phyloP scores from a whole-genome alignment of 805 yeast genomes.

The Tetrapisispora arboricola region DNA sequence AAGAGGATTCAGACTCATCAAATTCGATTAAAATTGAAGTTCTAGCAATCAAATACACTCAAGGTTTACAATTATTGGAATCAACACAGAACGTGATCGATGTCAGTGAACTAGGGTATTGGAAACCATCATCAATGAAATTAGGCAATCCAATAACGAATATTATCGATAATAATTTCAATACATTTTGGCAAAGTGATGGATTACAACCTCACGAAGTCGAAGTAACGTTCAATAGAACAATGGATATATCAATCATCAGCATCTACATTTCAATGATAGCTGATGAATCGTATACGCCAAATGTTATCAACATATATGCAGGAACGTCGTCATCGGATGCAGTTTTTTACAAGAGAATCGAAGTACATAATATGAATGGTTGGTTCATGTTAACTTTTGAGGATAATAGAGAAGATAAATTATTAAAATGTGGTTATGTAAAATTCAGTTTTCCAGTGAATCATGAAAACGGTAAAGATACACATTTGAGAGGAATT shows the following conservation, averaged over 20 bases:
- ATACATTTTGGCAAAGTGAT: slow-evolving; percentile 88
- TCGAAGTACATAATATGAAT: slow-evolving; percentile 21
- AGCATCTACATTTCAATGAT: slow-evolving; percentile 61
- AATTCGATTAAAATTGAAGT: slow-evolving; percentile 14
- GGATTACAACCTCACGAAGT: slow-evolving; percentile 82
- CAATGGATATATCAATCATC: slow-evolving; percentile 57
- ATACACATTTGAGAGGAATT: slow-evolving; percentile 76
- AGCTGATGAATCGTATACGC: slow-evolving; percentile 89
- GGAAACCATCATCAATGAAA: slow-evolving; percentile 74
- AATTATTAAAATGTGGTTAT: slow-evolving; percentile 22
- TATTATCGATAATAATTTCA: slow-evolving; percentile 62
- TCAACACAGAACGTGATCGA: slow-evolving; percentile 46
- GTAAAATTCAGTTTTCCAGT: slow-evolving; percentile 23
- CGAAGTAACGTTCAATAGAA: slow-evolving; percentile 69
- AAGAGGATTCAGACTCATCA: slow-evolving; percentile 10
- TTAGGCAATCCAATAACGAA: slow-evolving; percentile 62
- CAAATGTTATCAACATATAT: slow-evolving; percentile 32
- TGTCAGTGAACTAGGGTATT: slow-evolving; percentile 68
- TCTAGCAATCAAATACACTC: slow-evolving; percentile 9
- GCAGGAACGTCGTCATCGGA: slow-evolving; percentile 26
- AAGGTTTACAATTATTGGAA: slow-evolving; percentile 19
- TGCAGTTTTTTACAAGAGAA: slow-evolving; percentile 18
- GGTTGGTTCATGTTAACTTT: slow-evolving; percentile 26
- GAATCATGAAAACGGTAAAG: slow-evolving; percentile 94
- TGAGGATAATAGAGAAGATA: slow-evolving; percentile 16